Base-by-base conservation (phyloP, 1,284 basidiomycete species). In the Cutaneotrichosporon sp. region DNA sequence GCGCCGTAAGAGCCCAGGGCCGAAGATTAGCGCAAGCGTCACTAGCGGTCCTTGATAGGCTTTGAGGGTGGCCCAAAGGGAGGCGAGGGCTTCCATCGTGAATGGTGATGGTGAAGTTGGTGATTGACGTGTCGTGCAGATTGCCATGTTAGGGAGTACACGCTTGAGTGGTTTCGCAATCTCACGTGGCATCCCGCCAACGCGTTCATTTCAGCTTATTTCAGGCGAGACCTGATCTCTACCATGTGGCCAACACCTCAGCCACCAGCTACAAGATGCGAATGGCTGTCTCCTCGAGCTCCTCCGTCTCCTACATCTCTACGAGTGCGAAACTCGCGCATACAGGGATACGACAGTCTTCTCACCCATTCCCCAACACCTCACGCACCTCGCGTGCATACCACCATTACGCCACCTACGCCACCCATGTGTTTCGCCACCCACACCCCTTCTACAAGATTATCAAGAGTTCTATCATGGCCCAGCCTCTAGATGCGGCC, bases 41-140 rank as follows among this genome's bases (percentile, higher is more conserved):
- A 40, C n/a, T 11, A 56, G 34, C 21, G 55, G 55, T 4, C 55
- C 55, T 30, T 56, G 55, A 13, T 40, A 56, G 10, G 36, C 55
- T 21, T 56, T 22, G 34, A 56, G n/a, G 13, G 36, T 56, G 21
- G 55, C 55, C 55, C 55, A 56, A 10, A 56, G 21, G n/a, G 36
- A n/a, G 5, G 36, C 32, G 55, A 56, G 55, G 55, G 34, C 50
- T 26, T 53, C 51, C 51, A 53, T 51, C 26, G 11, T 51, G 50
- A 14, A 14, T 18, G 42, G 16, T 13, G 34, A 36, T 16, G 40
- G 14, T 18, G 11, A 7, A 8, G 42, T 46, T 18, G 42, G 16
- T 8, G 42, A 46, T 46, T 18, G 42, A 46, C 42, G 42, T 46
- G 42, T 46, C 42, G 40, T 8, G 8, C 34, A 42, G 11, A 18